These are phyloP conservation scores for Gaeumannomyces tritici DNA, from an alignment of 2,329 filamentous ascomycete genomes.

Conservation along the genomic window DNA sequence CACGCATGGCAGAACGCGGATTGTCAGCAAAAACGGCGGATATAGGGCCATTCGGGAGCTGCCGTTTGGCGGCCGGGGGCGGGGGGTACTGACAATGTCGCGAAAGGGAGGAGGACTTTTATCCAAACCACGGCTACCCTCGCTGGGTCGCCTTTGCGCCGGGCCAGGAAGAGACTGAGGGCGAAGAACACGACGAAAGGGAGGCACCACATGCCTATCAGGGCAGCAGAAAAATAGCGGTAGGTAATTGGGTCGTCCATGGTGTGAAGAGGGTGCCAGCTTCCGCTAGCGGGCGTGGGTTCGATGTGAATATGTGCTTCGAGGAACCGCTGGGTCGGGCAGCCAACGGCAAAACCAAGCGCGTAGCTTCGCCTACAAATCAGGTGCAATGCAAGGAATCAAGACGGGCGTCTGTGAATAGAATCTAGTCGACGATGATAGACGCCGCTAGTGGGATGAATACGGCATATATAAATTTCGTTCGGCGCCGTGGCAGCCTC, in stretches of 20 bases:
- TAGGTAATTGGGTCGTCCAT: background rate
- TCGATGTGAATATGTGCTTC: background rate
- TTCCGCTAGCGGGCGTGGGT: background rate
- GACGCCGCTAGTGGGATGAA: background rate
- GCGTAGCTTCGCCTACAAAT: no score
- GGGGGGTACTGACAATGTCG: background rate
- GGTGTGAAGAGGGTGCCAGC: no score
- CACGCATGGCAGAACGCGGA: no score
- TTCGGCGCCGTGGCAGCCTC: background rate
- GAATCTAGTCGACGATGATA: no score
- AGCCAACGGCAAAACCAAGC: background rate
- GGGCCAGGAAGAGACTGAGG: constrained; percentile 10
- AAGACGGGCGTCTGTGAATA: background rate
- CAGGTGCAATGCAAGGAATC: background rate
- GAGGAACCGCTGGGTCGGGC: background rate
- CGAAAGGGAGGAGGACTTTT: background rate
- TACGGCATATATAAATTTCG: background rate
- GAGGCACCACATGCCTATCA: constrained; percentile 9
- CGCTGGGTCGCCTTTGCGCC: constrained; percentile 5
- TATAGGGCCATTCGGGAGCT: no score
- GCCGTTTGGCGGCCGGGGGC: no score
- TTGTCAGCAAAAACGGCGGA: background rate
- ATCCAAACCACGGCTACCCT: background rate
- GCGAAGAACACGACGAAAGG: constrained; percentile 12
- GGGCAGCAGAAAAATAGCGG: background rate